Evolutionary conservation across 169 alveolate genomes (phyloP).

Genomic region (Miamiensis avidus): DNA sequence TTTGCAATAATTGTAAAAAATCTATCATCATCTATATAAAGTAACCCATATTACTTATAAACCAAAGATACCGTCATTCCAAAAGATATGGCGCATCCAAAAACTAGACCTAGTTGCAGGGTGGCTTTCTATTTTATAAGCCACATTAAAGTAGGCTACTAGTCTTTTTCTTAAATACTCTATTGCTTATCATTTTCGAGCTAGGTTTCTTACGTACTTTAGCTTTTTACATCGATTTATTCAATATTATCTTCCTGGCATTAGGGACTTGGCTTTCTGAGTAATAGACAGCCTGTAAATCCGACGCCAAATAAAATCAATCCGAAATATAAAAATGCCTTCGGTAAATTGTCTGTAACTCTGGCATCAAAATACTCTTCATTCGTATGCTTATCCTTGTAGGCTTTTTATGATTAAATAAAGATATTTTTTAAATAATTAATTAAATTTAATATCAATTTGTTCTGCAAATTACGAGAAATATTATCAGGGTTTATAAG

Average conservation of each 20-base stretch:
- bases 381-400: background rate
- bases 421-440: too few relatives aligned
- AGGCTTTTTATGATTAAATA: too few relatives aligned
- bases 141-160: background rate
- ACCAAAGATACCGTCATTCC: background rate
- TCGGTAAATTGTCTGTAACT: background rate
- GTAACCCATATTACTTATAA: background rate
- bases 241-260: background rate
- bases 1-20: background rate
- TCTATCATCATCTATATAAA: background rate
- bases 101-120: background rate
- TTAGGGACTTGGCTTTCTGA: too few relatives aligned
- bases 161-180: background rate
- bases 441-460: too few relatives aligned
- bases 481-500: background rate
- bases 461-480: background rate
- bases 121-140: background rate
- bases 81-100: background rate
- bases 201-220: background rate
- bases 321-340: background rate
- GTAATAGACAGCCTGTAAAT: background rate
- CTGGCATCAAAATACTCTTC: background rate
- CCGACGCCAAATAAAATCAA: background rate
- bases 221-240: background rate
- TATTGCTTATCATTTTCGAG: background rate